Conservation (phyloP, 768 basidiomycete species). For the Mycena alexandri region DNA sequence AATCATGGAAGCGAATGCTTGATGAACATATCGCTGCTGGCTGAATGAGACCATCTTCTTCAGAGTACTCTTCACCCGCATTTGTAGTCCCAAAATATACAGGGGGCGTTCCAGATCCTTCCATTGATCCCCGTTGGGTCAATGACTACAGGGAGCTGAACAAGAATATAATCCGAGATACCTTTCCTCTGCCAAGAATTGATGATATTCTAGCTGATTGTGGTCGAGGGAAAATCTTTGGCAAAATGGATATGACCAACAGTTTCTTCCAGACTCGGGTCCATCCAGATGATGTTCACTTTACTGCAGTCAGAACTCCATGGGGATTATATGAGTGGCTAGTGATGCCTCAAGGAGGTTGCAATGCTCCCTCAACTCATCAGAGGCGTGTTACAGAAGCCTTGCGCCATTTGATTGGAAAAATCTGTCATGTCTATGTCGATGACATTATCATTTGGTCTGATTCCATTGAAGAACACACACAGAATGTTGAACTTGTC, state of each 20-base stretch:
- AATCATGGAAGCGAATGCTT: too few relatives aligned
- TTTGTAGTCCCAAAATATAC: too few relatives aligned
- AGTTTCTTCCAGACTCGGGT: conserved; percentile 27
- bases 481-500: too few relatives aligned
- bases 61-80: too few relatives aligned
- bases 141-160: conserved; percentile 18
- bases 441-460: conserved; percentile 34
- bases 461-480: conserved; percentile 52
- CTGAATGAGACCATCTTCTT: too few relatives aligned
- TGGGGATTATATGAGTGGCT: conserved; percentile 53
- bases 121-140: conserved; percentile 15
- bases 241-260: too few relatives aligned
- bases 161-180: conserved; percentile 16
- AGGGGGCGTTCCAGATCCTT: conserved; percentile 15
- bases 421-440: conserved; percentile 55
- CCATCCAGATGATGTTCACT: conserved; percentile 43
- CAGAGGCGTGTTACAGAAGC: conserved; percentile 50
- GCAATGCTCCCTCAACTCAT: conserved; percentile 51
- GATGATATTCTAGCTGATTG: conserved; percentile 18
- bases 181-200: conserved; percentile 11
- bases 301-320: conserved; percentile 51
- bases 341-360: conserved; percentile 54
- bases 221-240: too few relatives aligned
- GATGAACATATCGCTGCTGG: too few relatives aligned
- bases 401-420: conserved; percentile 49